Evolutionary conservation across 768 basidiomycete genomes (phyloP), one percentile per base, ranked within the genome.

Genomic region (Xanthoconium purpureum): DNA sequence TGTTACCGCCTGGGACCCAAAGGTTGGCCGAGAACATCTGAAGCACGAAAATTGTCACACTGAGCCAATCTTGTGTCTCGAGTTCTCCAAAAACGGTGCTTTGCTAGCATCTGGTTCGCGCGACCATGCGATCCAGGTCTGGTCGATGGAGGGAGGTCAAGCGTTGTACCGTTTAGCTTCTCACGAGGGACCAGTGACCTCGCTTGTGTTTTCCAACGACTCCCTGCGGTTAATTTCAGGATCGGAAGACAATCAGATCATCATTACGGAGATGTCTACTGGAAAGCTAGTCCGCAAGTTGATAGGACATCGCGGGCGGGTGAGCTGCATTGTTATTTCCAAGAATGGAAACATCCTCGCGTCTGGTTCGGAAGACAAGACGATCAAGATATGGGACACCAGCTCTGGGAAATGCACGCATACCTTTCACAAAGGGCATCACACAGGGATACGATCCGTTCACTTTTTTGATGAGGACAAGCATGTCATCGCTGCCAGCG

Each of bases 311-410:
- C 58, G 30, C 10, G 57, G 53, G 24, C 10, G 43, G 2, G 59
- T 63, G 30, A 54, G 47, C 11, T 64, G 63, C 9, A 43, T 70
- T 20, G 54, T 55, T 12, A 43, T 70, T 9, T 70, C 69, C 9
- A 29, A 30, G 14, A 49, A 68, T 52, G 64, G 66, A 20, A 30
- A 5, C 18, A 43, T 40, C 2, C 2, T 65, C 6, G 68, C 55
- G 9, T 64, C 68, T 1, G 66, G 66, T 24, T 71, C 67, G 5
- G 50, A 63, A 33, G 69, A 70, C 48, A 60, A 59, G 32, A 63
- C 65, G 0, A 32, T 67, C 29, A 67, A 64, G 30, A 46, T 69
- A 30, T 70, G 69, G 69, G 60, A 66, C 15, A 30, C 43, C 10
- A 17, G 6, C 2, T 53, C 63, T 0, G 68, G 69, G 15, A 55